Evolutionary conservation across 2,329 filamentous ascomycete genomes (phyloP).

Genomic region (Beauveria medogensis): DNA sequence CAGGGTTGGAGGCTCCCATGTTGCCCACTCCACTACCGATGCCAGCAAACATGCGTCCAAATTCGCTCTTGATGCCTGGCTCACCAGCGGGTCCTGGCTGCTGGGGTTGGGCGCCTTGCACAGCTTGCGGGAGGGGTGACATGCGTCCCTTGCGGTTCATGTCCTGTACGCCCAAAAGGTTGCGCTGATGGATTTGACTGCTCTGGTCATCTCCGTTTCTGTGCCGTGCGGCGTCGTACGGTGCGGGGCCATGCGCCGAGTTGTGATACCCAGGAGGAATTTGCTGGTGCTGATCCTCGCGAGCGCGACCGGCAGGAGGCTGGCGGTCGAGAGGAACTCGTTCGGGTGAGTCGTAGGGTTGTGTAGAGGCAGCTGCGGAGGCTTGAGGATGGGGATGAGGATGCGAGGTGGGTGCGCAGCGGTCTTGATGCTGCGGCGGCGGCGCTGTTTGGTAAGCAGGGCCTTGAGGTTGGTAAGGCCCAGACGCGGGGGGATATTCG

Average conservation of each 20-base stretch:
- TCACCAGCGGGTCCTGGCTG: slow-evolving; percentile 71
- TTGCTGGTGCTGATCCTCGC: slow-evolving; percentile 27
- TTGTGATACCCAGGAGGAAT: slow-evolving; percentile 39
- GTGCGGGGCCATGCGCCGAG: background rate
- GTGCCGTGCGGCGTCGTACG: slow-evolving; percentile 31
- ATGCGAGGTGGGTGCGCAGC: slow-evolving; percentile 28
- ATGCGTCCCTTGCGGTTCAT: slow-evolving; percentile 74
- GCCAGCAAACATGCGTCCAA: slow-evolving; percentile 92
- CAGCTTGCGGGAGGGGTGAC: slow-evolving; percentile 85
- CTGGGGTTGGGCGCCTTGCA: slow-evolving; percentile 82
- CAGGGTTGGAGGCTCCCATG: slow-evolving; percentile 44
- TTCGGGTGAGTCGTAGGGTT: slow-evolving; percentile 43
- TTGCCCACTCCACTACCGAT: slow-evolving; percentile 56
- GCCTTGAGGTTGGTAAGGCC: slow-evolving; percentile 23
- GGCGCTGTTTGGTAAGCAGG: slow-evolving; percentile 23
- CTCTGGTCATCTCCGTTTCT: slow-evolving; percentile 43
- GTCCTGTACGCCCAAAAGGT: slow-evolving; percentile 70
- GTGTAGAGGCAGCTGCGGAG: slow-evolving; percentile 17
- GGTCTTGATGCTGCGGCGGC: slow-evolving; percentile 21
- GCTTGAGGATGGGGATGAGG: slow-evolving; percentile 18
- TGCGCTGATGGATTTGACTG: slow-evolving; percentile 50
- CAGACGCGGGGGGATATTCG: slow-evolving; percentile 39
- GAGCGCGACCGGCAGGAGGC: slow-evolving; percentile 15
- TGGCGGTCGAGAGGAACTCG: slow-evolving; percentile 36
- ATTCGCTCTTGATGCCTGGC: slow-evolving; percentile 87